These are phyloP conservation scores for Coemansia reversa DNA, from an alignment of 192 early-diverging fungal genomes.

Conservation along the genomic window DNA sequence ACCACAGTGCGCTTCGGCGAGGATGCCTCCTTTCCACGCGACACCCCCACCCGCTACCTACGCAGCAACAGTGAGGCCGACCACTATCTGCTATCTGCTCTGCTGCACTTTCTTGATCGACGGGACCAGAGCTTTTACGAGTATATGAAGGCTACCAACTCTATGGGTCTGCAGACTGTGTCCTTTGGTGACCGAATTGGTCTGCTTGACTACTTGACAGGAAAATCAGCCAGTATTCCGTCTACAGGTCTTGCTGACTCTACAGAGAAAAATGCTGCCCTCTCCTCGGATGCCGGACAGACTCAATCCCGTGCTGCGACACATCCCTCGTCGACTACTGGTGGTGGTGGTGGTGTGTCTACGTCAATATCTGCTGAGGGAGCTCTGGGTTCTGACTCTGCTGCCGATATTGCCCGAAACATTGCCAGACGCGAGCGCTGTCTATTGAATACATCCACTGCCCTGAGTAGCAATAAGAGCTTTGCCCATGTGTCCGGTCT, in stretches of 20 bases:
- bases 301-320: conserved; percentile 9
- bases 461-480: conserved; percentile 45
- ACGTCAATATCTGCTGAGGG: neutral
- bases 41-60: conserved; percentile 58
- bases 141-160: conserved; percentile 67
- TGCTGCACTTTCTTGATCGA: conserved; percentile 71
- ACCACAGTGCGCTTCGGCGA: conserved; percentile 59
- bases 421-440: conserved; percentile 38
- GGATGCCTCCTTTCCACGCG: conserved; percentile 60
- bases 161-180: conserved; percentile 62
- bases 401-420: conserved; percentile 24
- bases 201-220: conserved; percentile 73
- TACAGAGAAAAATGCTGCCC: conserved; percentile 2
- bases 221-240: conserved; percentile 42
- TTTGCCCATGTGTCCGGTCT: conserved; percentile 41
- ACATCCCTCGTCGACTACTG: neutral
- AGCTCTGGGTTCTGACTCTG: conserved; percentile 2
- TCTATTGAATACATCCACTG: conserved; percentile 31
- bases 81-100: conserved; percentile 67
- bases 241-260: conserved; percentile 1
- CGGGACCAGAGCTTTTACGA: conserved; percentile 64
- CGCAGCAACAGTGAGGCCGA: conserved; percentile 59
- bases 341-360: neutral
- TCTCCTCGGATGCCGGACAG: conserved; percentile 12
- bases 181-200: conserved; percentile 72